Percentiles rank a stretch among this genome's conserved stretches.
Evolutionary conservation across 2,329 filamentous ascomycete genomes (phyloP).

Genomic region (Penicillium hordei): DNA sequence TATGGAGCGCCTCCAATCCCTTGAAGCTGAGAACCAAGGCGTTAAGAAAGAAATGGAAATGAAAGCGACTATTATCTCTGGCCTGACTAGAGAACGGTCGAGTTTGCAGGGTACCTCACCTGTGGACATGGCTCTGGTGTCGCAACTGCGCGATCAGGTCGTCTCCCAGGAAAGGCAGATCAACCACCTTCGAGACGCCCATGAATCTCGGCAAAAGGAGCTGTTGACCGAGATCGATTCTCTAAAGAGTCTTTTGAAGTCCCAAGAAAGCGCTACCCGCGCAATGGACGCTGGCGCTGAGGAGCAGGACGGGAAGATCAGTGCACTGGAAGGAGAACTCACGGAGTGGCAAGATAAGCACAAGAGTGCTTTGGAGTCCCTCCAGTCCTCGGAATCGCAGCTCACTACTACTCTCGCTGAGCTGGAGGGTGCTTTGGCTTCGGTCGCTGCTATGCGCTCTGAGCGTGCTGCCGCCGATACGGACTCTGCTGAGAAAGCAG

Average conservation of each 20-base stretch:
- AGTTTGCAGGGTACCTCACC: slow-evolving; percentile 78
- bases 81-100: slow-evolving; percentile 86
- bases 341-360: slow-evolving; percentile 75
- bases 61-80: slow-evolving; percentile 94
- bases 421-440: slow-evolving; percentile 66
- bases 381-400: slow-evolving; percentile 70
- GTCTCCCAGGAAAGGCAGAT: slow-evolving; percentile 83
- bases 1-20: slow-evolving; percentile 83
- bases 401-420: slow-evolving; percentile 71
- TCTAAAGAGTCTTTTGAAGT: slow-evolving; percentile 59
- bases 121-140: slow-evolving; percentile 88
- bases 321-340: slow-evolving; percentile 69
- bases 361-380: slow-evolving; percentile 64
- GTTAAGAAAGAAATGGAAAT: slow-evolving; percentile 95
- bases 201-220: slow-evolving; percentile 73
- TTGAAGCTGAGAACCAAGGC: slow-evolving; percentile 79
- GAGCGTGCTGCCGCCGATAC: slow-evolving; percentile 41
- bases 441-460: slow-evolving; percentile 49
- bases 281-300: slow-evolving; percentile 36
- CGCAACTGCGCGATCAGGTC: slow-evolving; percentile 82
- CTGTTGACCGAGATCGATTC: slow-evolving; percentile 69
- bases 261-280: slow-evolving; percentile 38
- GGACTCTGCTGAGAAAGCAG: slow-evolving; percentile 36
- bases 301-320: slow-evolving; percentile 59
- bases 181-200: slow-evolving; percentile 67